Evolutionary conservation across 768 basidiomycete species (phyloP), one percentile per base, ranked within the genome.

Genomic region (Postia placenta): DNA sequence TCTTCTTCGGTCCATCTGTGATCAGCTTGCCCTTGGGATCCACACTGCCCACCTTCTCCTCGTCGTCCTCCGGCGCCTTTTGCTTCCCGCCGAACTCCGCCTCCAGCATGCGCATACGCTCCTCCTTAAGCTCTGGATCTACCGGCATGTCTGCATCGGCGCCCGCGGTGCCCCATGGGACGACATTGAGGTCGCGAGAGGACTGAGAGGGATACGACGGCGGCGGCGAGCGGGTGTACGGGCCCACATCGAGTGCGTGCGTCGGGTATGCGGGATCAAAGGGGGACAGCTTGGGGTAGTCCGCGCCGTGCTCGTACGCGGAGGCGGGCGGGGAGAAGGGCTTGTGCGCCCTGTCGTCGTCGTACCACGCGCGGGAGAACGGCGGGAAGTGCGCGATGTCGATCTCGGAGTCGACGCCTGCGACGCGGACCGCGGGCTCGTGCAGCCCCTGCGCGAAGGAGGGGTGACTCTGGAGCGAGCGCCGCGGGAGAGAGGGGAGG

Each of bases 91-190:
- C 63, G 60, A 86, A 87, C 53, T 85, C 83, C 15, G 74, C 74
- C 59, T 85, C 79, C 9, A 87, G 72, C 82, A 85, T 85, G 5
- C 81, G 76, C 56, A 85, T 71, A 15, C 84, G 73, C 56, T 85
- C 83, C 61, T 81, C 80, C 61, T 83, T 86, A 25, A 78, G 66
- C n/a, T 70, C 63, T 1, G 74, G 63, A 48, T 79, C 73, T 3
- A 83, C 56, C 1, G 66, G 63, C 0, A 65, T 62, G 17, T 67
- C 69, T 49, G 71, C 69, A 19, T 74, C 72, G 11, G 73, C 70
- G 1, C 70, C 71, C 43, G 79, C 75, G 41, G 60, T 65, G 47
- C 67, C 70, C 80, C 81, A 85, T 0, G 80, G 79, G 9, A 82
- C 66, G 2, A 74, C 54, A 30, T 72, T 68, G 7, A 53, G 38